Conservation (phyloP, 805 yeast species). For the Starmera quercuum region DNA sequence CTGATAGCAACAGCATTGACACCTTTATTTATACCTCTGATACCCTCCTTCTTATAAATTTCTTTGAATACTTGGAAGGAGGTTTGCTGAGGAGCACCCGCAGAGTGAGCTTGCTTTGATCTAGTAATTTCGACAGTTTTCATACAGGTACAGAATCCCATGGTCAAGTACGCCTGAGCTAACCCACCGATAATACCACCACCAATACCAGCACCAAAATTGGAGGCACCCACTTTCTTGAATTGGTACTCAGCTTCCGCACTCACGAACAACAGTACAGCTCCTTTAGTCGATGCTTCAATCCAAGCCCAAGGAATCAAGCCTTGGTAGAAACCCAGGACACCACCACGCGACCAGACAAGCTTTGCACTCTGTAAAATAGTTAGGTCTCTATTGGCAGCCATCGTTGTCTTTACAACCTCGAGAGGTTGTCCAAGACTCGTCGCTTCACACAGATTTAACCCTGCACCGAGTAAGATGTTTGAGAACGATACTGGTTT, state of each 20-base stretch:
- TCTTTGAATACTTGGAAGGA: conserved; percentile 83
- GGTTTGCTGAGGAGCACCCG: conserved; percentile 66
- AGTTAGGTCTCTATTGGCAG: conserved; percentile 78
- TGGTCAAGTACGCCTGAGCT: conserved; percentile 91
- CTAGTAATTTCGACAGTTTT: conserved; percentile 97
- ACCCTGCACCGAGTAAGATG: conserved; percentile 87
- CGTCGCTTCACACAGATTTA: conserved; percentile 88
- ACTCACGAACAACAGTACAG: conserved; percentile 85
- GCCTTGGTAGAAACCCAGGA: conserved; percentile 91
- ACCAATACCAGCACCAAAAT: conserved; percentile 81
- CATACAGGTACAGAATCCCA: conserved; percentile 99
- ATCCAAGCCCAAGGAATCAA: conserved; percentile 99
- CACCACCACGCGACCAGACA: conserved; percentile 93
- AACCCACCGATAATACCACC: conserved; percentile 97
- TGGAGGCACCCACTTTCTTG: conserved; percentile 53
- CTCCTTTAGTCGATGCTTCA: conserved; percentile 99
- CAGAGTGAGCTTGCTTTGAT: conserved; percentile 58
- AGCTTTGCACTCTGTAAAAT: conserved; percentile 60
- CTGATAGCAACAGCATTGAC: conserved; percentile 98
- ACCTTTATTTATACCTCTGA: conserved; percentile 93
- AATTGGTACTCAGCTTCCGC: conserved; percentile 84
- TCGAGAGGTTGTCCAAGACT: conserved; percentile 96
- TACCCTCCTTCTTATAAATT: conserved; percentile 79
- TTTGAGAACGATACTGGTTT: conserved; percentile 85
- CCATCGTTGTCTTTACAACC: conserved; percentile 96